Base-by-base conservation (phyloP, 108 stramenopile species). In the Nannochloropsis salina region DNA sequence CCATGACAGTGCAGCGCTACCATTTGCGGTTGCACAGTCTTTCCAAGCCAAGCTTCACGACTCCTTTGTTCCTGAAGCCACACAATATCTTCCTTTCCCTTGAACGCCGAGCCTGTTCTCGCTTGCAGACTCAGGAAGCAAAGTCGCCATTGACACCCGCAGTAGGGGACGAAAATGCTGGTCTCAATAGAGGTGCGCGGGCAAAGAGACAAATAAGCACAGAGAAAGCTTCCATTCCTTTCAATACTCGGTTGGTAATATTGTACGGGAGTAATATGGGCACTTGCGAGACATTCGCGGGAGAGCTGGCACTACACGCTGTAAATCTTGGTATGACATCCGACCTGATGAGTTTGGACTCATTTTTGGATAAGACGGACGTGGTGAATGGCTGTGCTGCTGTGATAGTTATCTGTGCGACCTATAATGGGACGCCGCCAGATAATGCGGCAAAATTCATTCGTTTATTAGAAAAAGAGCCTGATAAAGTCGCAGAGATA, bases 271-370 rank as follows among this genome's bases (percentile, higher is more conserved):
- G 61, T 74, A 74, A 74, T n/a, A 74, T 74, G 61, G 61, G 61
- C 61, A 74, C 61, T 4, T 74, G 61, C 61, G 61, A 74, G 61
- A 74, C 61, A n/a, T 74, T 74, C 61, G 61, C 61, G 61, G 61
- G 6, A n/a, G 61, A 74, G 61, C 61, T 74, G 61, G 61, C 61
- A 74, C 61, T n/a, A 74, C 61, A 74, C 6, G 61, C 61, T 4
- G 61, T 74, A 1, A 74, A 74, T 15, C 15, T 74, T 74, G 61
- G 61, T 15, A 74, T 74, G 61, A n/a, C 61, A n/a, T 4, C 61
- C 15, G 8, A 6, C 8, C n/a, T n/a, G 61, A 74, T 74, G 61
- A 74, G 61, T n/a, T n/a, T 74, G 20, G 61, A 74, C n/a, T 15
- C 61, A 74, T 74, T 74, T 8, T 74, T 74, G 61, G 61, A 74